These are phyloP conservation scores for Elasticomyces elasticus DNA, from an alignment of 495 filamentous ascomycete genomes.

Conservation along the genomic window DNA sequence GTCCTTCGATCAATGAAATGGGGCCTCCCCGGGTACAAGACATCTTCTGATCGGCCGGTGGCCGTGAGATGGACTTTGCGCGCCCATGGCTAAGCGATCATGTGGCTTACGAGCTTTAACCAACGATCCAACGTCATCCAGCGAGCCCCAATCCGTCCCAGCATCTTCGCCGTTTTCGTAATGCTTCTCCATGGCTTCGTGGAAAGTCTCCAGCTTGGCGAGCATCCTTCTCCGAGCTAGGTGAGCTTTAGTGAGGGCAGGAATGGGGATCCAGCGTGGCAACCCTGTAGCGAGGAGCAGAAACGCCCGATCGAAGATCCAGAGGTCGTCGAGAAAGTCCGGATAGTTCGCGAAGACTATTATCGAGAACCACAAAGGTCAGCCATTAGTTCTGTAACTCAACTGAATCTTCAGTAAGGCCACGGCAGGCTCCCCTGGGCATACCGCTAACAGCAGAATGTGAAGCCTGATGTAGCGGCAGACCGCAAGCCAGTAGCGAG, in stretches of 20 bases:
- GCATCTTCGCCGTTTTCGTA: slow-evolving; percentile 12
- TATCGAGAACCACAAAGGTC: no score
- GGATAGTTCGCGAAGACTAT: slow-evolving; percentile 50
- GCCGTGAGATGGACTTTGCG: no score
- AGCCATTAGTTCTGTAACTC: no score
- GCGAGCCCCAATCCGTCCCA: slow-evolving; percentile 17
- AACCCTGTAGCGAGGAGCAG: slow-evolving; percentile 41
- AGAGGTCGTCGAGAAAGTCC: slow-evolving; percentile 43
- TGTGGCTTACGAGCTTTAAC: slow-evolving; percentile 22
- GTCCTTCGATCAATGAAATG: no score
- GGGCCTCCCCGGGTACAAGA: no score
- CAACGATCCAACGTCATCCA: slow-evolving; percentile 22
- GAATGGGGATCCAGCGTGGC: slow-evolving; percentile 44
- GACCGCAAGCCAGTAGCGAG: no score
- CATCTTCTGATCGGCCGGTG: no score
- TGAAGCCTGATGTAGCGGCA: no score
- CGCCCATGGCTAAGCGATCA: no score
- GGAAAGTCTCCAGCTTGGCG: slow-evolving; percentile 38
- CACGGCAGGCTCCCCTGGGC: no score
- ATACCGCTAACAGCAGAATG: no score
- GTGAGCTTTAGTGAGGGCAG: slow-evolving; percentile 41
- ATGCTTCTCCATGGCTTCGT: slow-evolving; percentile 39
- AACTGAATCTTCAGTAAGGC: no score
- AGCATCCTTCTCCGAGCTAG: slow-evolving; percentile 43
- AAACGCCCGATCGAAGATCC: slow-evolving; percentile 46